phyloP scores from a whole-genome alignment of 139 green algal species.

The Volvox reticuliferus region DNA sequence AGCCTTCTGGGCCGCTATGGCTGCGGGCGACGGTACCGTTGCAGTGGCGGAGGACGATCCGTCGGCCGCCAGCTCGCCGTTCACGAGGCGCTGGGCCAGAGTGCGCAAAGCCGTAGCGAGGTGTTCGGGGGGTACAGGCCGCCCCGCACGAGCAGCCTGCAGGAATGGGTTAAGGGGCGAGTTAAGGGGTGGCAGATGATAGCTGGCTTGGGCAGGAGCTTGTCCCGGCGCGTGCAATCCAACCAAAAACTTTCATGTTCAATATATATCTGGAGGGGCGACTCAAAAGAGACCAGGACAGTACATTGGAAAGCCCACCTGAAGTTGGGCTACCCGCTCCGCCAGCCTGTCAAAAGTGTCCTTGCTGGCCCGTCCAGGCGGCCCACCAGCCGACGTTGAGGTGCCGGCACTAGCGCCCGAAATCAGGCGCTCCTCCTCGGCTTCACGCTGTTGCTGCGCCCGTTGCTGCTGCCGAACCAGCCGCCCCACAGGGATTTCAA shows the following conservation, averaged over 20 bases:
- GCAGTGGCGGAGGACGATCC: conserved; percentile 39
- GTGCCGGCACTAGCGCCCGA: neutral
- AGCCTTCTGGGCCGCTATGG: neutral
- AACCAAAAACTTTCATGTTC: no score
- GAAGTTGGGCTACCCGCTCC: conserved; percentile 41
- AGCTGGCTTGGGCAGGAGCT: no score
- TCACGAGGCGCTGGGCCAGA: conserved; percentile 16
- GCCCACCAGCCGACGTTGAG: neutral
- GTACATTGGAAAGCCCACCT: neutral
- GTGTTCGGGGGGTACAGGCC: conserved; percentile 29
- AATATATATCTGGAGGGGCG: no score
- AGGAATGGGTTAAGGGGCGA: no score
- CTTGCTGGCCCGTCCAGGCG: conserved; percentile 18
- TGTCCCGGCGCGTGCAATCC: no score
- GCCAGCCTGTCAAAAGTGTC: conserved; percentile 47
- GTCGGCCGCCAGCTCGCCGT: conserved; percentile 22
- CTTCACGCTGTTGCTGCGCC: conserved; percentile 13
- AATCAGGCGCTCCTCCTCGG: conserved; percentile 19
- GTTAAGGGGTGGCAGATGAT: neutral
- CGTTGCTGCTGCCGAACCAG: conserved; percentile 29
- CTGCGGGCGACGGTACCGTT: conserved; percentile 34
- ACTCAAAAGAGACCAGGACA: no score
- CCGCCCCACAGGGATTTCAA: conserved; percentile 40
- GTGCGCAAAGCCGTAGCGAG: neutral
- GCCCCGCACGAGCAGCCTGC: conserved; percentile 34